These are phyloP conservation scores for Xylaria arbuscula DNA, from an alignment of 2,329 filamentous ascomycete species.

Conservation along the genomic window DNA sequence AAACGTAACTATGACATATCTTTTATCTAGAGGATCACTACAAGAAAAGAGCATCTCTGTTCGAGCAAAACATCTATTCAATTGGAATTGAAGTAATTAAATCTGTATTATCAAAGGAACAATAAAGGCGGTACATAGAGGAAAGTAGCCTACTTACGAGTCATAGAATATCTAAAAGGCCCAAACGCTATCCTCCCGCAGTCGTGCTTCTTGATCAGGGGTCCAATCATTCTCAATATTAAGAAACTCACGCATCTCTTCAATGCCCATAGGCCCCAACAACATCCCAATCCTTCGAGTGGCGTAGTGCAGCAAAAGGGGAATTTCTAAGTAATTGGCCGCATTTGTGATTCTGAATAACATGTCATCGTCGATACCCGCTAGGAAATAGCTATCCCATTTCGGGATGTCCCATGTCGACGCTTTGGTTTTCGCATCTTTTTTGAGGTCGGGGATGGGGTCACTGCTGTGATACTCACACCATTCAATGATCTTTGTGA, in stretches of 20 bases:
- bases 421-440: background rate
- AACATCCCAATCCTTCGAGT: background rate
- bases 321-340: slow-evolving; percentile 20
- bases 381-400: background rate
- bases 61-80: too few species aligned
- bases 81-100: too few species aligned
- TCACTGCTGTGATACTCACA: slow-evolving; percentile 24
- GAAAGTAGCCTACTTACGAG: too few species aligned
- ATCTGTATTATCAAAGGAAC: too few species aligned
- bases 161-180: background rate
- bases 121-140: too few species aligned
- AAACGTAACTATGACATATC: too few species aligned
- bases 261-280: background rate
- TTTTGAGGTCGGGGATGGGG: background rate
- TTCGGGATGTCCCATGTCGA: background rate
- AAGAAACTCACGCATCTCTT: slow-evolving; percentile 16
- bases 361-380: background rate
- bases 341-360: slow-evolving; percentile 5
- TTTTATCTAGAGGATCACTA: too few species aligned
- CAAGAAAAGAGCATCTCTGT: too few species aligned
- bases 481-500: slow-evolving; percentile 26
- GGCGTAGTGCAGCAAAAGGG: slow-evolving; percentile 11
- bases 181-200: background rate
- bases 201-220: background rate
- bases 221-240: slow-evolving; percentile 20